phyloP scores from a whole-genome alignment of 148 eudicot species.

The Amaranthus hypochondriacus region DNA sequence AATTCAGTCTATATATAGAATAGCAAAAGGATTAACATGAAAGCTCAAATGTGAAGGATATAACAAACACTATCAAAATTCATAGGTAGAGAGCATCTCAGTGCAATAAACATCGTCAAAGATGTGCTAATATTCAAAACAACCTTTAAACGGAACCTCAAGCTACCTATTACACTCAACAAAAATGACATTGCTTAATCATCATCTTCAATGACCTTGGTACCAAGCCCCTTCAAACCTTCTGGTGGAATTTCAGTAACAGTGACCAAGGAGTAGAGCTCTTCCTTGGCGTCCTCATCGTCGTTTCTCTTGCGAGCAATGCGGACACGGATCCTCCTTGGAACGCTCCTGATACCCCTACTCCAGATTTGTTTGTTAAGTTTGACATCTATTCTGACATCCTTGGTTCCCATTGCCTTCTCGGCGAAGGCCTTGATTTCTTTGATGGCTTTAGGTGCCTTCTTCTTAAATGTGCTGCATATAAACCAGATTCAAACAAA shows the following conservation, averaged over 20 bases:
- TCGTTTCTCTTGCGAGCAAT: constrained; percentile 50
- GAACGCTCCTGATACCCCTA: constrained; percentile 77
- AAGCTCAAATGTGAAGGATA: background rate
- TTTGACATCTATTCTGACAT: constrained; percentile 68
- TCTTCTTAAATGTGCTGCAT: constrained; percentile 64
- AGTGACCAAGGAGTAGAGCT: constrained; percentile 65
- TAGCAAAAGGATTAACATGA: no score
- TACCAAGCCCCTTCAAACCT: constrained; percentile 56
- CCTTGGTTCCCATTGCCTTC: constrained; percentile 69
- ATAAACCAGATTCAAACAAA: no score
- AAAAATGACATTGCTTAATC: constrained; percentile 1
- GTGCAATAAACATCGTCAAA: background rate
- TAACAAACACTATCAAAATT: background rate
- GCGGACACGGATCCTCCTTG: constrained; percentile 34
- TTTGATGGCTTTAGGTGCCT: constrained; percentile 73
- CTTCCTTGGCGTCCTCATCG: constrained; percentile 73
- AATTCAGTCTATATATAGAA: no score
- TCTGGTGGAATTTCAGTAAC: constrained; percentile 60
- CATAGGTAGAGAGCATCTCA: constrained; percentile 1
- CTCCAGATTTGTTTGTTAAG: constrained; percentile 78
- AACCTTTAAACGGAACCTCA: background rate
- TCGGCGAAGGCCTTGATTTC: constrained; percentile 66
- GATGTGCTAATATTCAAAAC: no score
- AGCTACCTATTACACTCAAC: background rate
- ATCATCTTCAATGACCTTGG: constrained; percentile 40